Evolutionary conservation across 2,329 filamentous ascomycete genomes (phyloP), one percentile per base, ranked within the genome.

Genomic region (Diaporthe velutina): DNA sequence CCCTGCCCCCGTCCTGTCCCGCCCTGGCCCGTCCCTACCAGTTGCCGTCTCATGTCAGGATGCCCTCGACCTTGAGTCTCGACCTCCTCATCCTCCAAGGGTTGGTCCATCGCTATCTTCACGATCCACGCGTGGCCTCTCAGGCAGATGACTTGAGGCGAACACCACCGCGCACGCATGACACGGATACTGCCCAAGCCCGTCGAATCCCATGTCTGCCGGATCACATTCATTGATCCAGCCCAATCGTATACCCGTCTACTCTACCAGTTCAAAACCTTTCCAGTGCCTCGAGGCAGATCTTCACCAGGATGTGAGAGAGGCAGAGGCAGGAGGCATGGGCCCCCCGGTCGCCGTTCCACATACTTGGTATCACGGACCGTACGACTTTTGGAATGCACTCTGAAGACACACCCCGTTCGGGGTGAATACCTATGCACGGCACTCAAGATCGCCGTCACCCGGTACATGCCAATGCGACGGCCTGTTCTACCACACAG

Each of bases 401-500:
- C 15, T 64, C 42, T 64, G 57, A 40, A 64, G 57, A 72, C 70
- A 71, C 45, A 64, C 30, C 57, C 64, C 68, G 68, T 25, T 45
- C 48, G 35, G 40, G n/a, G 4, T 54, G 48, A 33, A 42, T 72
- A 54, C 57, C 25, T 60, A 48, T 45, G 33, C 70, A 61, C 57
- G 55, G 57, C 57, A 54, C 70, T 61, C 55, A 33, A 48, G 28
- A 58, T 68, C 64, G 64, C 25, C 64, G 33, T 54, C 64, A 50
- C 38, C 57, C 25, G 45, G 70, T 72, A 54, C 70, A 74, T 76
- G 58, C 73, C 72, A 71, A 58, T 40, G 61, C 35, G 25, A 48
- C 72, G 52, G 72, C 74, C 71, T 52, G 50, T 48, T 58, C 45
- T 30, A 73, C 22, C 54, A 55, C 64, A 54, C 45, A 52, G 40